These are phyloP conservation scores for Pisolithus tinctorius DNA, from an alignment of 768 basidiomycete genomes.

Conservation along the genomic window DNA sequence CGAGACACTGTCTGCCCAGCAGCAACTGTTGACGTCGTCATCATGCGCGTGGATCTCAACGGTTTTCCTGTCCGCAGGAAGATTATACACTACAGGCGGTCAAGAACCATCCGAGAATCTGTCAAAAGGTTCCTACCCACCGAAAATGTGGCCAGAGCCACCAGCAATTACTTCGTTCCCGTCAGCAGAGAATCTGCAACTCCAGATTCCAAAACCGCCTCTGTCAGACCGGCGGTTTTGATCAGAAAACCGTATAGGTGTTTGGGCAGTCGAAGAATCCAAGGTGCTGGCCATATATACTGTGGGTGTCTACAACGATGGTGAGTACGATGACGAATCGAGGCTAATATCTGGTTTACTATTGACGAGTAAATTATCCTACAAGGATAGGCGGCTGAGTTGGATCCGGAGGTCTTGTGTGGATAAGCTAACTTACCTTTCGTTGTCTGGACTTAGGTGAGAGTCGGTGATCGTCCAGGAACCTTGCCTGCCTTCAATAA, in stretches of 20 bases:
- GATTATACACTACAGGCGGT: slow-evolving; percentile 71
- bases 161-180: slow-evolving; percentile 95
- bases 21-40: slow-evolving; percentile 92
- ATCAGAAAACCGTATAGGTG: slow-evolving; percentile 55
- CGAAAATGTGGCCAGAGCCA: slow-evolving; percentile 75
- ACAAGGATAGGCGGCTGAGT: slow-evolving; percentile 4
- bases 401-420: background rate
- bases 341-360: slow-evolving; percentile 32
- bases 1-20: slow-evolving; percentile 90
- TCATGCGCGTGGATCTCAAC: slow-evolving; percentile 83
- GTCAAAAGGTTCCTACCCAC: slow-evolving; percentile 33
- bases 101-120: background rate
- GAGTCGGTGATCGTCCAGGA: slow-evolving; percentile 96
- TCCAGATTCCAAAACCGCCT: slow-evolving; percentile 76
- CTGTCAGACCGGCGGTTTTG: slow-evolving; percentile 35
- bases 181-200: slow-evolving; percentile 93
- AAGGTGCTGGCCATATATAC: slow-evolving; percentile 70
- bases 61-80: slow-evolving; percentile 68
- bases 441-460: slow-evolving; percentile 83
- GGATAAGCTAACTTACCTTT: slow-evolving; percentile 44
- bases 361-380: slow-evolving; percentile 95
- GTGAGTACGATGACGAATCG: slow-evolving; percentile 3
- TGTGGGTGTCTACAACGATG: slow-evolving; percentile 50
- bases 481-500: slow-evolving; percentile 68
- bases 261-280: slow-evolving; percentile 54